These are phyloP conservation scores for Diaporthe sp. DNA, from an alignment of 2,329 filamentous ascomycete genomes.

Conservation along the genomic window DNA sequence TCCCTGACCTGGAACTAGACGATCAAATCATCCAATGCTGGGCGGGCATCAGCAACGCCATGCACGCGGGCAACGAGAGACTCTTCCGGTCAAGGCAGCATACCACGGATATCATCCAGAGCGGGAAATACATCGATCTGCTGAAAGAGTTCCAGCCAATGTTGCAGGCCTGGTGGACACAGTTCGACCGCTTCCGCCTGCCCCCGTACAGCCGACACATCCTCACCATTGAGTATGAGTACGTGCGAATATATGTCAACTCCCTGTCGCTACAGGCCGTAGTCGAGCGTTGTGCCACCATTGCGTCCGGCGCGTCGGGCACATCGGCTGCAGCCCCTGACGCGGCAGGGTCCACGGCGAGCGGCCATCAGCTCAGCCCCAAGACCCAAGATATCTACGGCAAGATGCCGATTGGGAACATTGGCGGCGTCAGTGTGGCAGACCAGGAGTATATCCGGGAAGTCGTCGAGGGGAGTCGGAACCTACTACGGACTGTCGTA, in stretches of 20 bases:
- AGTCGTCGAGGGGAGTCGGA: slow-evolving; percentile 81
- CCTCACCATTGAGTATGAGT: slow-evolving; percentile 93
- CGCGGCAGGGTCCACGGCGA: slow-evolving; percentile 43
- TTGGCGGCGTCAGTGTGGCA: slow-evolving; percentile 71
- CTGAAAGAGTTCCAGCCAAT: slow-evolving; percentile 85
- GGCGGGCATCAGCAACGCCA: slow-evolving; percentile 91
- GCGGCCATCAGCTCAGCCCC: slow-evolving; percentile 61
- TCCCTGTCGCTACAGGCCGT: slow-evolving; percentile 94
- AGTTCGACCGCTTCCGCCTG: slow-evolving; percentile 82
- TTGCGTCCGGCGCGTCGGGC: slow-evolving; percentile 61
- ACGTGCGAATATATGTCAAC: slow-evolving; percentile 94
- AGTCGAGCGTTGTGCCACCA: slow-evolving; percentile 88
- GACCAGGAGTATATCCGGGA: slow-evolving; percentile 81
- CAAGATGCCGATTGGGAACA: slow-evolving; percentile 70
- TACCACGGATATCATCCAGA: slow-evolving; percentile 89
- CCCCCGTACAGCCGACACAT: slow-evolving; percentile 78
- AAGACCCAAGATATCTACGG: slow-evolving; percentile 74
- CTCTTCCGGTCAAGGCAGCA: slow-evolving; percentile 89
- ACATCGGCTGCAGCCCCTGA: slow-evolving; percentile 46
- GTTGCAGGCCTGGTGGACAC: slow-evolving; percentile 80
- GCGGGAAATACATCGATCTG: slow-evolving; percentile 82
- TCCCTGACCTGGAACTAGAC: slow-evolving; percentile 73
- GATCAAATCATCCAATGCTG: slow-evolving; percentile 86
- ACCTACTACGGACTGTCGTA: slow-evolving; percentile 80
- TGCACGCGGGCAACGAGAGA: slow-evolving; percentile 89